phyloP scores from a whole-genome alignment of 2,329 filamentous ascomycete genomes.

The Aspergillus transmontanensis region DNA sequence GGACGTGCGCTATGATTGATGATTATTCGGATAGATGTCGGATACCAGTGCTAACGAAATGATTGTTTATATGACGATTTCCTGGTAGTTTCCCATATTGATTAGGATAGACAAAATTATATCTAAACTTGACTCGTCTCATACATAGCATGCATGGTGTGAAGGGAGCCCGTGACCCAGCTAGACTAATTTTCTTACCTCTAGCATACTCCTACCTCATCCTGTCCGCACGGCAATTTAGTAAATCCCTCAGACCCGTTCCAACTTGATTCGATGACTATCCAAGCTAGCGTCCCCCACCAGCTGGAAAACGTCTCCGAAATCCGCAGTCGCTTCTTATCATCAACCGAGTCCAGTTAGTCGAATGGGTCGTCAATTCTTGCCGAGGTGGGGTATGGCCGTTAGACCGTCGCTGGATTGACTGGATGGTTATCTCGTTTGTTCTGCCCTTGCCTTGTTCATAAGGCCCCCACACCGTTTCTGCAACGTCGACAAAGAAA shows the following conservation, averaged over 20 bases:
- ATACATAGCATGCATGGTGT: no score
- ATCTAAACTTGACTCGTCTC: background rate
- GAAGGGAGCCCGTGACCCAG: background rate
- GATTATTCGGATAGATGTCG: conserved; percentile 3
- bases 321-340: background rate
- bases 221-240: no score
- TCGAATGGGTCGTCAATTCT: background rate
- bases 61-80: conserved; percentile 8
- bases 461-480: background rate
- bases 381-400: background rate
- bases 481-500: background rate
- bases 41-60: conserved; percentile 13
- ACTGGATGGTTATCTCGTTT: background rate
- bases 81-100: background rate
- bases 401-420: background rate
- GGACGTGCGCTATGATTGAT: conserved; percentile 14
- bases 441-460: background rate
- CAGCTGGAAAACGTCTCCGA: background rate
- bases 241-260: no score
- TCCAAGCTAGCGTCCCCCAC: background rate
- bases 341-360: background rate
- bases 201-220: no score
- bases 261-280: background rate
- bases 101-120: background rate
- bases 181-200: no score